A percentile compares a stretch with the other conserved stretches of the same genome.
Evolutionary conservation across 441 rosid genomes (phyloP).

Genomic region (Populus hybrid): DNA sequence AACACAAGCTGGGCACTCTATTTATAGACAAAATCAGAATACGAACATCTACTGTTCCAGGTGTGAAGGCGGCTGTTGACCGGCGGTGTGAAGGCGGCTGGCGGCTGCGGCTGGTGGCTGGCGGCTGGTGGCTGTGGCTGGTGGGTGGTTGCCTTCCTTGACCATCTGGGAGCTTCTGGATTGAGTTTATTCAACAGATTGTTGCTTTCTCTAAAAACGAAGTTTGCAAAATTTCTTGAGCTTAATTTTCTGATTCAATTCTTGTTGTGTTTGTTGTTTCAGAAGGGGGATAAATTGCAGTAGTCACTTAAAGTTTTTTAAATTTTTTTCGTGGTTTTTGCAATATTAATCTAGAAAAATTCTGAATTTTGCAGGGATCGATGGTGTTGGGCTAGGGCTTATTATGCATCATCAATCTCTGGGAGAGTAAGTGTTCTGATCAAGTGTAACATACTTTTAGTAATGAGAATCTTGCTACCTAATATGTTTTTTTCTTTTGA

Average conservation of each 20-base stretch:
- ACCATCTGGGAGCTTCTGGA: too few relatives aligned
- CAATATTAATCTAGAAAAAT: neutral
- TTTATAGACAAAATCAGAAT: too few relatives aligned
- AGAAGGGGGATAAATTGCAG: neutral
- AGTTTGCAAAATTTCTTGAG: neutral
- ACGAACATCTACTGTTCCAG: too few relatives aligned
- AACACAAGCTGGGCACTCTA: too few relatives aligned
- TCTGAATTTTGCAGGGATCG: conserved; percentile 54
- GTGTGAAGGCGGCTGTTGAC: too few relatives aligned
- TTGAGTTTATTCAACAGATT: too few relatives aligned
- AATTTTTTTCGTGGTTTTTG: neutral
- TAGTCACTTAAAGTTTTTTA: neutral
- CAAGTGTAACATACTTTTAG: neutral
- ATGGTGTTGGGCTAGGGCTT: conserved; percentile 86
- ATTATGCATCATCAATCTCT: conserved; percentile 60
- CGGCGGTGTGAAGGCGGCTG: too few relatives aligned
- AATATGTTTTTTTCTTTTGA: neutral
- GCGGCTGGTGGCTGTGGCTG: too few relatives aligned
- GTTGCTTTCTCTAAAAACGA: neutral
- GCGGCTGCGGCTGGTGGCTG: too few relatives aligned
- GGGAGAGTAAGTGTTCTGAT: conserved; percentile 50
- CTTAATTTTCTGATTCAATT: neutral
- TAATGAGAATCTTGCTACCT: neutral
- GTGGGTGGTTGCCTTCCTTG: too few relatives aligned
- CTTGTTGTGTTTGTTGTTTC: neutral